Evolutionary conservation across 1,284 basidiomycete genomes (phyloP).

Genomic region (Cystobasidium sp.): DNA sequence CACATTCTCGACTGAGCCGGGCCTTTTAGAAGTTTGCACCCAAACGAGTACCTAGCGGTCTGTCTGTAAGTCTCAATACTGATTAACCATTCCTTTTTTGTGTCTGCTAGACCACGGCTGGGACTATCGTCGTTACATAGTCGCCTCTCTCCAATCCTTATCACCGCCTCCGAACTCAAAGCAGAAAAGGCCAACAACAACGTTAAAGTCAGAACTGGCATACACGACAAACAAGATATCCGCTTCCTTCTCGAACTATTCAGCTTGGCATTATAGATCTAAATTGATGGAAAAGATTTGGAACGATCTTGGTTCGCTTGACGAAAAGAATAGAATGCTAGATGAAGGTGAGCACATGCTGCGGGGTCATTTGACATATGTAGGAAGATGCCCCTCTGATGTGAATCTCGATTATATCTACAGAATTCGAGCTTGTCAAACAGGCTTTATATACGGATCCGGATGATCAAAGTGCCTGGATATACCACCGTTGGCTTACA

Average conservation of each 20-base stretch:
- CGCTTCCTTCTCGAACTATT: slow-evolving; percentile 94
- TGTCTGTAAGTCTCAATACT: background rate
- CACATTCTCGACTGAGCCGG: too few relatives aligned
- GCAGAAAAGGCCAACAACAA: slow-evolving; percentile 42
- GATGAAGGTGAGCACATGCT: slow-evolving; percentile 45
- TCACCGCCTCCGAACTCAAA: slow-evolving; percentile 59
- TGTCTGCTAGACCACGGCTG: slow-evolving; percentile 77
- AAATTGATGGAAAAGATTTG: slow-evolving; percentile 67
- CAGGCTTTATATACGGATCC: slow-evolving; percentile 98
- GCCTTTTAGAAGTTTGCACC: too few relatives aligned
- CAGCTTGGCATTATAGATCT: slow-evolving; percentile 96
- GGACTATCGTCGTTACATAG: slow-evolving; percentile 84
- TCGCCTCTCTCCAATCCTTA: slow-evolving; percentile 67
- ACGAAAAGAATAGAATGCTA: slow-evolving; percentile 6
- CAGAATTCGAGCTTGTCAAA: slow-evolving; percentile 88
- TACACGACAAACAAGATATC: slow-evolving; percentile 92
- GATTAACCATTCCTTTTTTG: background rate
- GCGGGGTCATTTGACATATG: background rate
- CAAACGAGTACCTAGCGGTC: background rate
- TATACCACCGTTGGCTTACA: slow-evolving; percentile 96
- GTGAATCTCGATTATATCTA: too few relatives aligned
- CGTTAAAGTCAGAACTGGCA: slow-evolving; percentile 65
- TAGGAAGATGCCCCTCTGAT: too few relatives aligned
- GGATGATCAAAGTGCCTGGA: slow-evolving; percentile 93
- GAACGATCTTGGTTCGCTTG: background rate